A percentile compares a stretch with the other conserved stretches of the same genome.
phyloP scores from a whole-genome alignment of 192 early-diverging fungal species.

The Umbelopsis ramanniana region DNA sequence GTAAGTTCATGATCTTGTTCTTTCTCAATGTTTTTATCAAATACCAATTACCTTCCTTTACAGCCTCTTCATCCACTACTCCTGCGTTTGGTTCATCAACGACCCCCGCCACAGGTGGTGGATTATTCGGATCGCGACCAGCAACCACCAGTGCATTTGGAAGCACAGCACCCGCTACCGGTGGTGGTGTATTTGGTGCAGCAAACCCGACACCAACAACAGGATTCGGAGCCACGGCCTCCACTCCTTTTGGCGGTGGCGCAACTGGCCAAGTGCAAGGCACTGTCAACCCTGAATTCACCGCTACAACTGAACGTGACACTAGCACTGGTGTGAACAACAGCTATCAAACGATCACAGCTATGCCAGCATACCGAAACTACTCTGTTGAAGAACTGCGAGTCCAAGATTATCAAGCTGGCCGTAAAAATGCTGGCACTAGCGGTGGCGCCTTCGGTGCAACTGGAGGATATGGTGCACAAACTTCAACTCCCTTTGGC shows the following conservation, averaged over 20 bases:
- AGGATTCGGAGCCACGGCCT: constrained; percentile 25
- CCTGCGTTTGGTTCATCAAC: constrained; percentile 53
- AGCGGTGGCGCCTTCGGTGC: constrained; percentile 42
- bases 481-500: constrained; percentile 22
- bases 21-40: neutral
- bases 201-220: constrained; percentile 44
- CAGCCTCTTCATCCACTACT: constrained; percentile 19
- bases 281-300: constrained; percentile 59
- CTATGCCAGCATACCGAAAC: constrained; percentile 85
- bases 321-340: constrained; percentile 58
- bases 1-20: constrained; percentile 19
- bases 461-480: constrained; percentile 38
- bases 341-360: constrained; percentile 71
- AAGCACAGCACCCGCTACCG: constrained; percentile 20
- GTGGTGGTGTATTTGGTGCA: constrained; percentile 35
- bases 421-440: constrained; percentile 64
- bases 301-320: constrained; percentile 55
- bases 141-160: constrained; percentile 50
- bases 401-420: constrained; percentile 84
- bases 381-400: constrained; percentile 92
- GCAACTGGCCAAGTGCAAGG: constrained; percentile 43
- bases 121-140: constrained; percentile 40
- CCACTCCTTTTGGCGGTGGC: constrained; percentile 50
- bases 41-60: neutral
- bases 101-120: constrained; percentile 34